Evolutionary conservation across 805 yeast species (phyloP), one percentile per base, ranked within the genome.

Genomic region (Wickerhamomyces strasburgensis): DNA sequence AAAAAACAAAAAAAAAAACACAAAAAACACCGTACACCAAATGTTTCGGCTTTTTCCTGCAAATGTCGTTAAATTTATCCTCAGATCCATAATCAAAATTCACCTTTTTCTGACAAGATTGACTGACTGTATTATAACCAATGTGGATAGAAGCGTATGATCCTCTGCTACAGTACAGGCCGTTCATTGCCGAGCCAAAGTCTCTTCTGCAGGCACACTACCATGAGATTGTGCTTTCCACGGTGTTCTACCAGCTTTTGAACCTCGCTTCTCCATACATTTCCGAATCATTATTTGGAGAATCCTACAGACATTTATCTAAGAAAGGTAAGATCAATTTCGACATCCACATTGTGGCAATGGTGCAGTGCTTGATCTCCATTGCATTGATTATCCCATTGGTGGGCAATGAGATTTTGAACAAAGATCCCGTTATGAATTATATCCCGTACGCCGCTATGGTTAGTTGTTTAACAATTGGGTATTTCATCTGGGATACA

Each of bases 401-500:
- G 67, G 76, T 81, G 57, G 63, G 69, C 38, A 82, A 81, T 44
- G 68, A 73, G 8, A 56, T 66, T 33, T 67, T 75, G 40, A 44
- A 50, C 5, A 49, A 54, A 10, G 75, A 80, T 52, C 71, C 82
- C 5, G 62, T 84, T 17, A 64, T 74, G n/a, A 89, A 87, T 31
- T 72, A 75, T 54, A 77, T 80, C 37, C 84, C 85, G n/a, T 84
- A 76, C 54, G 79, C 80, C 1, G 87, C 86, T 0, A 68, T 89
- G 51, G 84, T 84, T 5, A 65, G 80, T 11, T 70, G 96, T 1
- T 53, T 81, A 38, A 80, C 94, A 8, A 56, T 70, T 8, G 98
- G 98, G 3, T 93, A 93, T 64, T 93, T 93, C 57, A 48, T 86
- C 16, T 93, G 98, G 98, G 98, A 93, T 60, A 43, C 82, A 26